Evolutionary conservation across 1,139 yeast species (phyloP), one percentile per base, ranked within the genome.

Genomic region (Candida pseudocylindracea): DNA sequence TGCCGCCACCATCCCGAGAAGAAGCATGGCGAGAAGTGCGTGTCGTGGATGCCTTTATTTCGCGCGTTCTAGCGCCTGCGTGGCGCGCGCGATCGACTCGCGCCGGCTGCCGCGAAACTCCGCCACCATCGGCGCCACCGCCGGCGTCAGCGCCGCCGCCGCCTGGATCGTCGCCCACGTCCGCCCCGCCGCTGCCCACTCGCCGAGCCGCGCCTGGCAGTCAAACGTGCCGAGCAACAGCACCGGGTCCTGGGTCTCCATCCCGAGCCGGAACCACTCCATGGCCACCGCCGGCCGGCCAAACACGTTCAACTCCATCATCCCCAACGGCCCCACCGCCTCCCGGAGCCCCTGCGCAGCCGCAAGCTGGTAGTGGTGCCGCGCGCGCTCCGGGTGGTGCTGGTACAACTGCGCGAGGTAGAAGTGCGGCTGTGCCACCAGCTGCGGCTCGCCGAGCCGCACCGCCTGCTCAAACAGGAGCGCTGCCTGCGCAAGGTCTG

Each of bases 201-300:
- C 51, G n/a, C 45, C 41, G 26, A 54, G 39, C 12, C 43, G 42
- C 11, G 57, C 42, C 34, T 51, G 53, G 32, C 61, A 55, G 45
- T 83, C 94, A 45, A 81, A 76, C 36, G 69, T 59, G 0, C 95
- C 95, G 33, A 81, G 59, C 41, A 70, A 79, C 29, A 69, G 61
- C 31, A 68, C 57, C 40, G 67, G 73, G 27, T 59, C 60, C 34
- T 43, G 48, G 2, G 78, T 55, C 38, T 78, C 88, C 29, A 67
- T 60, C 0, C 94, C 96, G 31, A 83, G 52, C 41, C 66, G 67
- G 52, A 83, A 81, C 95, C 95, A 85, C 45, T 80, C 81, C 29
- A 60, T 53, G 1, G 92, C 80, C 41, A 68, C 68, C 4, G 38
- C 36, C 12, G 48, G 44, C 41, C 71, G 57, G n/a, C 57, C 53